Percentiles rank a stretch among this genome's conserved stretches.
Conservation (phyloP, 78 protist species). For the Acrasis kona region DNA sequence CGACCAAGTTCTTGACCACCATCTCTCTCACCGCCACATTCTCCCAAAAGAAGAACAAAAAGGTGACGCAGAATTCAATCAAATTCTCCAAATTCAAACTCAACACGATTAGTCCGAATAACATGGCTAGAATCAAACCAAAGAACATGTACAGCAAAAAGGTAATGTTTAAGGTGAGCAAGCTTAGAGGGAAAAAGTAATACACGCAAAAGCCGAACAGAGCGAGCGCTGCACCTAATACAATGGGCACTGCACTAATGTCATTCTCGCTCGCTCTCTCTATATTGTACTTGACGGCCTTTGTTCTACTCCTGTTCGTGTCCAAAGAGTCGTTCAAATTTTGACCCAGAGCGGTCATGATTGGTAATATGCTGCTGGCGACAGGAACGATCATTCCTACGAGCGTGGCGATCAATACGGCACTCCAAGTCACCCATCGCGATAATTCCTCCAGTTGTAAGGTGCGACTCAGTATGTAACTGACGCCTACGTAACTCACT, state of each 20-base stretch:
- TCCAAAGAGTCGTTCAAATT: conserved; percentile 62
- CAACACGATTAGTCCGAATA: conserved; percentile 59
- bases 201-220: conserved; percentile 47
- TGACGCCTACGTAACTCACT: conserved; percentile 17
- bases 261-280: conserved; percentile 39
- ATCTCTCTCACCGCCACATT: conserved; percentile 31
- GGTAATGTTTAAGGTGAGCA: conserved; percentile 51
- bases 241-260: conserved; percentile 6
- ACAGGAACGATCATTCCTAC: conserved; percentile 69
- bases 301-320: conserved; percentile 35
- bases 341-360: conserved; percentile 50
- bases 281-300: conserved; percentile 56
- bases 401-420: conserved; percentile 38
- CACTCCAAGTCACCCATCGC: background rate
- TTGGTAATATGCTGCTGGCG: conserved; percentile 61
- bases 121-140: conserved; percentile 59
- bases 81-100: conserved; percentile 54
- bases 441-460: background rate
- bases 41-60: conserved; percentile 66
- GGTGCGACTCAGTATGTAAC: background rate
- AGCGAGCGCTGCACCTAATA: conserved; percentile 48
- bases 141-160: conserved; percentile 78
- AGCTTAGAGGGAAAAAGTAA: conserved; percentile 73
- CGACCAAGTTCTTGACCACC: conserved; percentile 67
- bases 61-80: conserved; percentile 36